A percentile compares a stretch with the other conserved stretches of the same genome.
Conservation (phyloP, 441 rosid genomes). For the Populus trichocarpa region DNA sequence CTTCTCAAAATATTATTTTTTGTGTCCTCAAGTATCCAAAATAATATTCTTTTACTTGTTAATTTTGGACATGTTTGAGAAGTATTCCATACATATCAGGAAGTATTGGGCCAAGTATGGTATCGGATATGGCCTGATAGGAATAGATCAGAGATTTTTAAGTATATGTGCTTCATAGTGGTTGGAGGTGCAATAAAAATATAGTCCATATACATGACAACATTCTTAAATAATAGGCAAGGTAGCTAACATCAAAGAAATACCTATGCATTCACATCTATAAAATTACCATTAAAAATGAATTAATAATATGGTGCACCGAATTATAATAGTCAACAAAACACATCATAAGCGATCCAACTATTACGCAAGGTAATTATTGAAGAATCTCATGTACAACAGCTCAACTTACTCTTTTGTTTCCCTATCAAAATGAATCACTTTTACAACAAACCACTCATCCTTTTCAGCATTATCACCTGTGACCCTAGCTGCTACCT, state of each 20-base stretch:
- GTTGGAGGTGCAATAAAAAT: neutral
- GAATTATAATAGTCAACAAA: neutral
- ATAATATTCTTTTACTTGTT: too few species aligned
- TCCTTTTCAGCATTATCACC: constrained; percentile 79
- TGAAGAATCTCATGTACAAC: constrained; percentile 8
- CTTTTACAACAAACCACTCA: constrained; percentile 95
- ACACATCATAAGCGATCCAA: neutral
- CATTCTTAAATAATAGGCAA: neutral
- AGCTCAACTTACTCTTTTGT: constrained; percentile 75
- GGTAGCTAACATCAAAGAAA: neutral
- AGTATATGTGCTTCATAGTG: neutral
- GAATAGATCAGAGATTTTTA: neutral
- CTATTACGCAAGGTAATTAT: neutral
- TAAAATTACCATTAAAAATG: constrained; percentile 1
- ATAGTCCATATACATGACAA: neutral
- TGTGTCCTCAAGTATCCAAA: neutral
- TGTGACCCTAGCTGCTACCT: constrained; percentile 96
- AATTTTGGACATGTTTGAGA: too few species aligned
- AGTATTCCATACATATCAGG: neutral
- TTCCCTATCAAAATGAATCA: constrained; percentile 82
- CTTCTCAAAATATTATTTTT: too few species aligned
- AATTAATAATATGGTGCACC: neutral
- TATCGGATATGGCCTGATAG: neutral
- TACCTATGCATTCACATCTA: neutral
- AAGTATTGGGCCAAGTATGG: neutral